Conservation (phyloP, 2,329 filamentous ascomycete species). For the Aureobasidium sp. region DNA sequence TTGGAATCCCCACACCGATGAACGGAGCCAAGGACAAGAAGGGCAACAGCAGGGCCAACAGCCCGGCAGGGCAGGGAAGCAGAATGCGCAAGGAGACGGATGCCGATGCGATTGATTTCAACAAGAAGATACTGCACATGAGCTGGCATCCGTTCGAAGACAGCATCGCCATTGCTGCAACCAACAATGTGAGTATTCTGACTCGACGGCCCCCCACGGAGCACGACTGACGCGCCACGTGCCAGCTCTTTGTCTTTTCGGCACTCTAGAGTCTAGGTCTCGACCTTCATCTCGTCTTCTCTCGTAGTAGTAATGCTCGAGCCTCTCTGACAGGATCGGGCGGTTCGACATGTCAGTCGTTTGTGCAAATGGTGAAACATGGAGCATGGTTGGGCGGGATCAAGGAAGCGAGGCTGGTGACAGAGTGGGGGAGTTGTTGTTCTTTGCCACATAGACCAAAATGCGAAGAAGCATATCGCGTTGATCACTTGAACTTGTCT, state of each 20-base stretch:
- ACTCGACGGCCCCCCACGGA: not conserved
- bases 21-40: conserved; percentile 64
- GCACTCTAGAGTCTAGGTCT: conserved; percentile 35
- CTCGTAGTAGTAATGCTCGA: conserved; percentile 4
- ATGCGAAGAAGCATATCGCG: conserved; percentile 2
- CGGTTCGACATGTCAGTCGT: not conserved
- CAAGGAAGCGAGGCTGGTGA: not conserved
- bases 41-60: conserved; percentile 76
- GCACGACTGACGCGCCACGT: conserved; percentile 14
- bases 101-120: conserved; percentile 98
- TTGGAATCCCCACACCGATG: conserved; percentile 94
- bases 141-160: conserved; percentile 99
- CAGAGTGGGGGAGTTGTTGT: not conserved
- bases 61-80: conserved; percentile 79
- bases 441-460: conserved; percentile 10
- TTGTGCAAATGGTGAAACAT: conserved; percentile 5
- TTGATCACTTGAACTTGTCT: not conserved
- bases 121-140: conserved; percentile 99
- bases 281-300: not conserved
- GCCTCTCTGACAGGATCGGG: not conserved
- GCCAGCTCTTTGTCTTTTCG: conserved; percentile 48
- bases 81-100: conserved; percentile 99
- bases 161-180: conserved; percentile 98
- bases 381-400: not conserved
- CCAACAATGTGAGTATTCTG: conserved; percentile 77